phyloP scores from a whole-genome alignment of 352 stramenopile genomes.

The Hyaloperonospora brassicae region DNA sequence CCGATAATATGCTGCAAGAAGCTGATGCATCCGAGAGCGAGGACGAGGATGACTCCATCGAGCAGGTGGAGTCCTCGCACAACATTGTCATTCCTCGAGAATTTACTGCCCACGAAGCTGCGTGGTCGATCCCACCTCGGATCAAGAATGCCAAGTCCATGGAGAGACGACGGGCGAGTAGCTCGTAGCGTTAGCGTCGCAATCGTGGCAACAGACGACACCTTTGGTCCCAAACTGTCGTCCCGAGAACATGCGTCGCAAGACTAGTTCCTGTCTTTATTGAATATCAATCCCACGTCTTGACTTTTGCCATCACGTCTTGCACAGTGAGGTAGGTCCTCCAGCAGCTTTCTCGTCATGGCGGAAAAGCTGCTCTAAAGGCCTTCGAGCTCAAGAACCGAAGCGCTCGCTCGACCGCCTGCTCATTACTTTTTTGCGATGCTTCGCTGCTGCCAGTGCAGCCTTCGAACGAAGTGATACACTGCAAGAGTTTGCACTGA shows the following conservation, averaged over 20 bases:
- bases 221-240: too few relatives aligned
- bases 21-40: conserved; percentile 7
- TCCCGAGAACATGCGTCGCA: too few relatives aligned
- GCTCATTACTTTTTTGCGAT: conserved; percentile 45
- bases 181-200: conserved; percentile 9
- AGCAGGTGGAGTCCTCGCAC: conserved; percentile 28
- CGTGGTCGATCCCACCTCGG: conserved; percentile 6
- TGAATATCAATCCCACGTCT: not conserved
- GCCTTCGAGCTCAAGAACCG: conserved; percentile 45
- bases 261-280: not conserved
- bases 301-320: not conserved
- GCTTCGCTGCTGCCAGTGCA: conserved; percentile 35
- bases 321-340: not conserved
- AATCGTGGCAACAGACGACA: too few relatives aligned
- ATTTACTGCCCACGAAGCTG: conserved; percentile 18
- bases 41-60: conserved; percentile 19
- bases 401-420: conserved; percentile 43
- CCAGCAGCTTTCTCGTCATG: not conserved
- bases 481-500: conserved; percentile 56
- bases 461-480: conserved; percentile 61
- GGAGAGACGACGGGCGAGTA: conserved; percentile 34
- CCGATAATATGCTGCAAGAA: conserved; percentile 11
- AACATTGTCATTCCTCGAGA: conserved; percentile 41
- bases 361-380: conserved; percentile 19
- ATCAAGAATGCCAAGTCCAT: conserved; percentile 27